Conservation (phyloP, 1,284 basidiomycete genomes). For the Cryptococcus amylolentus region DNA sequence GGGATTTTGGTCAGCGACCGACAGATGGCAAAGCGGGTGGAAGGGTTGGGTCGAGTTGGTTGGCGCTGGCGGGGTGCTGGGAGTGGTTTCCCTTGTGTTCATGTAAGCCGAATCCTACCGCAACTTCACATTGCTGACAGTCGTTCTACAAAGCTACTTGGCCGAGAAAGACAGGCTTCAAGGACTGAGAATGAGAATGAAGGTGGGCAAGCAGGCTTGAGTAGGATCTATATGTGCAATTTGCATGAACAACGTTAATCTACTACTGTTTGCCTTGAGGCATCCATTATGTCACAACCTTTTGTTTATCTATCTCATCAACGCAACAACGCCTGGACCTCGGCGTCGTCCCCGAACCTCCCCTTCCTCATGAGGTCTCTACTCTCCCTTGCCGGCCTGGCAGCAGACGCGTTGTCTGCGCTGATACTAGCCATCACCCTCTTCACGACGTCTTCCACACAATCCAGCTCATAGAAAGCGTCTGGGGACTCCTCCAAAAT, state of each 20-base stretch:
- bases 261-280: too few species aligned
- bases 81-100: conserved; percentile 24
- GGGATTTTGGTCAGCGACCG: conserved; percentile 13
- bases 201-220: too few species aligned
- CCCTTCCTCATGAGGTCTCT: conserved; percentile 64
- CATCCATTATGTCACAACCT: neutral
- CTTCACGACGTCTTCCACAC: conserved; percentile 62
- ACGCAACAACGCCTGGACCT: conserved; percentile 10
- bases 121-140: too few species aligned
- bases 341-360: conserved; percentile 13
- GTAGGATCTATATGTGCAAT: too few species aligned
- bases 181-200: too few species aligned
- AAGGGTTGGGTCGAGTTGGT: conserved; percentile 23
- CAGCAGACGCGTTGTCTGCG: conserved; percentile 66
- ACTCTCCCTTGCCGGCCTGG: conserved; percentile 79
- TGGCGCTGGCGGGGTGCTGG: conserved; percentile 24
- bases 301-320: neutral
- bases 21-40: conserved; percentile 18
- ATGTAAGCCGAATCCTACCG: conserved; percentile 22
- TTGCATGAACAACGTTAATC: too few species aligned
- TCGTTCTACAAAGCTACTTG: too few species aligned
- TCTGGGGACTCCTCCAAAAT: conserved; percentile 58
- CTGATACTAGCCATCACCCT: conserved; percentile 69
- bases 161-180: too few species aligned
- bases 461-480: conserved; percentile 63